Evolutionary conservation across 257 asterid genomes (phyloP), one percentile per base, ranked within the genome.

Genomic region (Avicennia marina): DNA sequence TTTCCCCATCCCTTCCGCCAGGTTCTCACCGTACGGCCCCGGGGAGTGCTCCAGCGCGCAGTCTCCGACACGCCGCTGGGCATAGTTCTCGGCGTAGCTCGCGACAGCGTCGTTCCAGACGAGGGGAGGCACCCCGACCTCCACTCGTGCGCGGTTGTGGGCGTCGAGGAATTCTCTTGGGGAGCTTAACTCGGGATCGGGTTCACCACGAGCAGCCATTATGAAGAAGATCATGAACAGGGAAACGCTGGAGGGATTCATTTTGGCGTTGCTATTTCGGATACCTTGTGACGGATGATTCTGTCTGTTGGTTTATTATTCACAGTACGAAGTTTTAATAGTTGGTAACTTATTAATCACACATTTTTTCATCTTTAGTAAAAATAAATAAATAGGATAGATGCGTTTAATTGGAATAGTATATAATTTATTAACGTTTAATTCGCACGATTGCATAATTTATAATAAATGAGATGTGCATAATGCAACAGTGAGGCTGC

Each of bases 11-110:
- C 81, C 75, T 59, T 50, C 61, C 36, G 80, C 79, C 3, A 81
- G 49, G 53, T 78, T 77, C 56, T 81, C 88, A 0, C 84, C 88
- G 24, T 75, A 81, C 0, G 78, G 77, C 15, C 82, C 84, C 4
- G 2, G 4, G 3, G 85, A 78, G 32, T 67, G 80, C 50, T 53
- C 53, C 65, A 70, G 10, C 0, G 5, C 12, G 40, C 83, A 77
- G 16, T 73, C 77, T 2, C 9, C 39, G 27, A 2, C 27, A 3
- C 72, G 66, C 24, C n/a, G 4, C 0, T 53, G 31, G 9, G 77
- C 79, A 45, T 77, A 77, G 5, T 20, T 38, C 4, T 6, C n/a
- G 2, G 83, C 83, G 51, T 77, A 77, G 25, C 8, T 17, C 0
- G 72, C 81, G 0, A 78, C 68, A 0, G 67, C 66, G 21, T 41